phyloP scores from a whole-genome alignment of 2,329 filamentous ascomycete species.

The Penicillium sp. region DNA sequence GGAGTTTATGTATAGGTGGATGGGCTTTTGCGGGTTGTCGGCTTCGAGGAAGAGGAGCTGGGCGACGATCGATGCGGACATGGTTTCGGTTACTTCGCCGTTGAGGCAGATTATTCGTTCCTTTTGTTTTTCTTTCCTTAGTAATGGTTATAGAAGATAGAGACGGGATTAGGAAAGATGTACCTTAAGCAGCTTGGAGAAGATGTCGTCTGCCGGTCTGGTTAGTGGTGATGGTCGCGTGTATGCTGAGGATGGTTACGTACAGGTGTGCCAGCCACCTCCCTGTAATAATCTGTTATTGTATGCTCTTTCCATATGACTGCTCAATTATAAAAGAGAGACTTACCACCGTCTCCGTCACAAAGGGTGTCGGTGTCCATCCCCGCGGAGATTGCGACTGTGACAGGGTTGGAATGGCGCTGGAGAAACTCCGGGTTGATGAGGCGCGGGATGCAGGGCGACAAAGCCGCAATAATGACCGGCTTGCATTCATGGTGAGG shows the following conservation, averaged over 20 bases:
- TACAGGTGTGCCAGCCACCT: constrained; percentile 79
- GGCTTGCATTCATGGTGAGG: constrained; percentile 30
- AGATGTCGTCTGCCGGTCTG: constrained; percentile 70
- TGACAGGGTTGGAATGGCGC: constrained; percentile 32
- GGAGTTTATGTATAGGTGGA: constrained; percentile 97
- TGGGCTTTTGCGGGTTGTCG: constrained; percentile 91
- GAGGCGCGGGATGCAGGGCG: constrained; percentile 22
- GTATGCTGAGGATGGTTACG: constrained; percentile 38
- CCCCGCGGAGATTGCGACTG: constrained; percentile 41
- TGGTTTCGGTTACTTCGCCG: constrained; percentile 84
- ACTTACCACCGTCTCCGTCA: constrained; percentile 62
- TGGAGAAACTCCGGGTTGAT: constrained; percentile 36
- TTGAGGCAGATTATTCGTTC: constrained; percentile 96
- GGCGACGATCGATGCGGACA: constrained; percentile 92
- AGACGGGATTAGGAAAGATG: neutral
- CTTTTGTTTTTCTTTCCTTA: constrained; percentile 43
- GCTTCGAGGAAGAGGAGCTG: constrained; percentile 98
- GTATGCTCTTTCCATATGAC: constrained; percentile 19
- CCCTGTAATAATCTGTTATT: constrained; percentile 53
- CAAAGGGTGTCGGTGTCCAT: constrained; percentile 59
- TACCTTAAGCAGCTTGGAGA: constrained; percentile 78
- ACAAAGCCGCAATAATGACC: constrained; percentile 30
- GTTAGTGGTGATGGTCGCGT: constrained; percentile 5
- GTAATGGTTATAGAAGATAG: constrained; percentile 27
- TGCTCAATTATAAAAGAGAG: neutral